Base-by-base conservation (phyloP, 768 basidiomycete genomes). In the Boletus fagicola region DNA sequence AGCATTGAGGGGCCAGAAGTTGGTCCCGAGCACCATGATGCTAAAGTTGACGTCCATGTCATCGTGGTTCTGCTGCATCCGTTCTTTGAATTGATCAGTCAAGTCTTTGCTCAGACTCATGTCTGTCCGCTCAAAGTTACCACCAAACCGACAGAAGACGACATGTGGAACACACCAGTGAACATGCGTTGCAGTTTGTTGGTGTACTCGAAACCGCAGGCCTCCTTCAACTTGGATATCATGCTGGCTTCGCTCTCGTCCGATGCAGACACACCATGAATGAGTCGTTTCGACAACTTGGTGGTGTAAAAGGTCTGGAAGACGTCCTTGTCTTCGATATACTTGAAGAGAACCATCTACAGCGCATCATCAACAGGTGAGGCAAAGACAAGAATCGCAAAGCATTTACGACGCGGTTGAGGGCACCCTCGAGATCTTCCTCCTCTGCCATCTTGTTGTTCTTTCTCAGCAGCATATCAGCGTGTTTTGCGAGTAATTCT, bases 261-360 rank as follows among this genome's bases (percentile, higher is more conserved):
- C 3, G 95, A 98, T 8, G 92, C 92, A 12, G 94, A 98, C 3
- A 90, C 85, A 13, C 85, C 85, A 63, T 92, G 87, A 63, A 99
- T 93, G 26, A 99, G 85, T 59, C 96, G 93, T 70, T 91, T 92
- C 36, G 92, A 92, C 24, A 98, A 75, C 72, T 92, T 95, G 61
- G 92, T 96, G 16, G 89, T 90, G 76, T 99, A 98, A 80, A 96
- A 98, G 18, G 90, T 90, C 69, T 96, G 94, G 85, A 98, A 99
- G 13, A 98, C 92, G 63, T 99, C 96, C 78, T 97, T 97, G 79
- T 98, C 95, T 70, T 95, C 93, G 65, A 98, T 89, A 74, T 97
- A 98, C 72, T 94, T 94, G 89, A 99, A 97, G 49, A 98, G 77
- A 15, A 92, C 81, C 94, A 98, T 97, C 96, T 98, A 68, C 2